Evolutionary conservation across 208 protist species (phyloP).

Genomic region (Leptomonas pyrrhocoris): DNA sequence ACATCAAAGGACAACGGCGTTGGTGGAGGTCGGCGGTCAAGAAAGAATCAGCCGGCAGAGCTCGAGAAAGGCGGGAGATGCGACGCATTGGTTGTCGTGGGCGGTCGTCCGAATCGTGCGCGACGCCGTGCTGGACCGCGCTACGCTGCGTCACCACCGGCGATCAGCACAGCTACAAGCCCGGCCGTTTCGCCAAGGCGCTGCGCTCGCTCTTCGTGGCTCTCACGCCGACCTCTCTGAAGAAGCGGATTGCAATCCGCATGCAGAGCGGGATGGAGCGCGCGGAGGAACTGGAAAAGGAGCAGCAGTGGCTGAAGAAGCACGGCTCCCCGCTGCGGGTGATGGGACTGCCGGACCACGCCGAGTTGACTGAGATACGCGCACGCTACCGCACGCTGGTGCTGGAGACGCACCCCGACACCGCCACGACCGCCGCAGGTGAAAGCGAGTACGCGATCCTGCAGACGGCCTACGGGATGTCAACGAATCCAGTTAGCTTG

Average conservation of each 20-base stretch:
- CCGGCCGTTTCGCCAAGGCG: slow-evolving; percentile 44
- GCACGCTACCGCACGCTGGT: slow-evolving; percentile 73
- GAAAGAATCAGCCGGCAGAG: background rate
- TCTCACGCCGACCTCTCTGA: slow-evolving; percentile 37
- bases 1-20: no score
- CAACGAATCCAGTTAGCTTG: slow-evolving; percentile 62
- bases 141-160: slow-evolving; percentile 53
- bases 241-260: slow-evolving; percentile 43
- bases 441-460: slow-evolving; percentile 62
- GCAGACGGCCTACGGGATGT: slow-evolving; percentile 77
- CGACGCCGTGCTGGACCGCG: slow-evolving; percentile 10
- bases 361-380: slow-evolving; percentile 67
- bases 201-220: slow-evolving; percentile 52
- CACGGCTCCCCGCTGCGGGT: slow-evolving; percentile 80
- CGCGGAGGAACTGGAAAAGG: slow-evolving; percentile 54
- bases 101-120: background rate
- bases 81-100: background rate
- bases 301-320: slow-evolving; percentile 73
- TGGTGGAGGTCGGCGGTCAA: no score
- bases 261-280: slow-evolving; percentile 73
- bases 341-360: slow-evolving; percentile 84
- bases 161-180: slow-evolving; percentile 69
- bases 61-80: background rate
- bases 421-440: slow-evolving; percentile 28
- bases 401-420: slow-evolving; percentile 82